Evolutionary conservation across 768 basidiomycete genomes (phyloP).

Genomic region (Tricholoma terreum): DNA sequence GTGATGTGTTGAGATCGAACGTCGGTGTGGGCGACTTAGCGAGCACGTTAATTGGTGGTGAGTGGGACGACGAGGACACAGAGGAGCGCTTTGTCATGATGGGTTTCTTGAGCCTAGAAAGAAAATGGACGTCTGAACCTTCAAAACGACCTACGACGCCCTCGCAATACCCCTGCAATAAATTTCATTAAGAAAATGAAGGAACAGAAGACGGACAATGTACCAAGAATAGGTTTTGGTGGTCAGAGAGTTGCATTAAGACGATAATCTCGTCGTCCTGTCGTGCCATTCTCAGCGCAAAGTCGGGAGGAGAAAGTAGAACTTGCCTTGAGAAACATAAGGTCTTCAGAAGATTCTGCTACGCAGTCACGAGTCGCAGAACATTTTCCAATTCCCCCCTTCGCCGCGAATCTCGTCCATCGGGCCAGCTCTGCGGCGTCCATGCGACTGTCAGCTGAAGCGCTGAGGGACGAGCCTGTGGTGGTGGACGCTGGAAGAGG

Average conservation of each 20-base stretch:
- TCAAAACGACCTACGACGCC: conserved; percentile 79
- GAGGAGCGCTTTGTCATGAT: conserved; percentile 71
- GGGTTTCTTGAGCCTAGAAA: conserved; percentile 73
- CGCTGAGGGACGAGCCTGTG: neutral
- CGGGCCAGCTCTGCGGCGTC: conserved; percentile 69
- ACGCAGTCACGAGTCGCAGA: conserved; percentile 72
- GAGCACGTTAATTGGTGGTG: neutral
- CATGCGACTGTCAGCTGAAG: conserved; percentile 35
- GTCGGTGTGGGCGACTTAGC: conserved; percentile 24
- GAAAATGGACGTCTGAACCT: conserved; percentile 62
- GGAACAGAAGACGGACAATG: conserved; percentile 21
- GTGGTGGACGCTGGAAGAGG: neutral
- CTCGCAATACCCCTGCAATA: conserved; percentile 75
- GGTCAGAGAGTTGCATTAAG: conserved; percentile 61
- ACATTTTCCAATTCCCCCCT: conserved; percentile 83
- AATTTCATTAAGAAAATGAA: neutral
- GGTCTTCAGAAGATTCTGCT: conserved; percentile 67
- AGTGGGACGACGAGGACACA: conserved; percentile 15
- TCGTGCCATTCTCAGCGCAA: neutral
- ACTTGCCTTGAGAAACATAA: conserved; percentile 84
- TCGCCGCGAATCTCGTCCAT: conserved; percentile 83
- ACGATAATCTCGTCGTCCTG: conserved; percentile 82
- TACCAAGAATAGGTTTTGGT: conserved; percentile 61
- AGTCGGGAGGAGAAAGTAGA: neutral
- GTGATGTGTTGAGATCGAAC: neutral